Evolutionary conservation across 192 early-diverging fungal species (phyloP), one percentile per base, ranked within the genome.

Genomic region (Lobosporangium transversale): DNA sequence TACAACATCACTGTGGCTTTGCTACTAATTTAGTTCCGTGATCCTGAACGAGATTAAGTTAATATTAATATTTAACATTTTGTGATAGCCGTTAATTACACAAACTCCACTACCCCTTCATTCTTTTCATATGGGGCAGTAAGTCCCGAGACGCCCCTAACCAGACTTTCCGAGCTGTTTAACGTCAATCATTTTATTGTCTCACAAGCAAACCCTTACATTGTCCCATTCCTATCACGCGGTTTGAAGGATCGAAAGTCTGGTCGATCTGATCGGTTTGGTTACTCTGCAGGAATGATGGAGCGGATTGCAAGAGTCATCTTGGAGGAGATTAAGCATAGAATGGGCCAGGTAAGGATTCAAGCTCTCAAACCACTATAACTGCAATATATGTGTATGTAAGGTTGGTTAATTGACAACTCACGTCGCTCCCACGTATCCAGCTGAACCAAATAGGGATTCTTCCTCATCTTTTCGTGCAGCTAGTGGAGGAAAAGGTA

Each of bases 121-220:
- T 70, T 68, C 51, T 76, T 70, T 42, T 57, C 68, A 2, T 70
- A 68, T n/a, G 47, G 68, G 9, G 62, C 59, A 79, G 87, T 67
- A 36, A 61, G 73, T 24, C 73, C 73, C 18, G 89, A 93, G 50
- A 83, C 90, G 6, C 89, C 90, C 1, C 66, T 91, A 30, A 61
- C 74, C n/a, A 79, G 90, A 45, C 75, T 94, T 23, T 85, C 91
- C 0, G 91, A 93, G 66, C 79, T 93, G 14, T 93, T 94, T 58
- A 93, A 94, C 58, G 92, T 93, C 18, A 94, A 94, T 67, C 92
- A 94, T 56, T 91, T 91, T 64, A 93, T 94, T 52, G 83, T 93
- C 2, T 93, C 92, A 1, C 88, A 93, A 78, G 91, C 93, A 14
- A 89, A 84, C 49, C 86, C 89, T 3, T 85, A 87, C 62, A 84